Evolutionary conservation across 176 grass and related monocot species (phyloP).

Genomic region (Rhynchospora tenuis): DNA sequence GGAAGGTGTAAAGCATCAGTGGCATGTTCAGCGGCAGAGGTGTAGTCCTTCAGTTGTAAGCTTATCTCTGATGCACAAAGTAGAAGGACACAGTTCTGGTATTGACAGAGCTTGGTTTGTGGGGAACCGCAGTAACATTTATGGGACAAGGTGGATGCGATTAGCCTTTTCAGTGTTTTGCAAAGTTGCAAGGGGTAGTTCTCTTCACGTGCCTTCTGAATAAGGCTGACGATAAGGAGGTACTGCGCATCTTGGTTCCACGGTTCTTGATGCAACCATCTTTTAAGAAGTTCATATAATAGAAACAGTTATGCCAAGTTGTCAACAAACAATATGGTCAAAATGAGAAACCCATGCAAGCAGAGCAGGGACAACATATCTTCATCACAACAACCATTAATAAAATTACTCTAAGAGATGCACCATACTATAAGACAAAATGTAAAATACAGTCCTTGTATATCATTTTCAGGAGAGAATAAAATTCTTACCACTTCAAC

Average conservation of each 20-base stretch:
- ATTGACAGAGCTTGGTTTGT: slow-evolving; percentile 35
- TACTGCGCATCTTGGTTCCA: slow-evolving; percentile 78
- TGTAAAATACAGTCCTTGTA: not conserved
- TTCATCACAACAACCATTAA: not conserved
- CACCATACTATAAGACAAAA: not conserved
- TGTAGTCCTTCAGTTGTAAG: slow-evolving; percentile 58
- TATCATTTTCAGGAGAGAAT: not conserved
- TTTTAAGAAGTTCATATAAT: slow-evolving; percentile 22
- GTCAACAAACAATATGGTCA: not conserved
- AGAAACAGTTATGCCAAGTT: not conserved
- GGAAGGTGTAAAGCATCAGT: slow-evolving; percentile 43
- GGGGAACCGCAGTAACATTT: slow-evolving; percentile 15
- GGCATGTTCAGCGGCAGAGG: slow-evolving; percentile 40
- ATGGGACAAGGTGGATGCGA: slow-evolving; percentile 53
- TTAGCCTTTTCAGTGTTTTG: slow-evolving; percentile 47
- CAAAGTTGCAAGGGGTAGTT: slow-evolving; percentile 60
- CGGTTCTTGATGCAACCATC: slow-evolving; percentile 80
- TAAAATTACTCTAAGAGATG: not conserved
- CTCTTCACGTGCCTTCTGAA: slow-evolving; percentile 83
- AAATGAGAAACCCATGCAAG: not conserved
- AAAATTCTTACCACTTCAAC: not conserved
- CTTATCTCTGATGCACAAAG: slow-evolving; percentile 74
- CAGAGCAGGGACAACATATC: not conserved
- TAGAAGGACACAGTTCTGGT: slow-evolving; percentile 47
- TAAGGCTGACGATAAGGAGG: slow-evolving; percentile 62